A percentile compares a stretch with the other conserved stretches of the same genome.
Conservation (phyloP, 2,329 filamentous ascomycete species). For the Juglanconis sp. region DNA sequence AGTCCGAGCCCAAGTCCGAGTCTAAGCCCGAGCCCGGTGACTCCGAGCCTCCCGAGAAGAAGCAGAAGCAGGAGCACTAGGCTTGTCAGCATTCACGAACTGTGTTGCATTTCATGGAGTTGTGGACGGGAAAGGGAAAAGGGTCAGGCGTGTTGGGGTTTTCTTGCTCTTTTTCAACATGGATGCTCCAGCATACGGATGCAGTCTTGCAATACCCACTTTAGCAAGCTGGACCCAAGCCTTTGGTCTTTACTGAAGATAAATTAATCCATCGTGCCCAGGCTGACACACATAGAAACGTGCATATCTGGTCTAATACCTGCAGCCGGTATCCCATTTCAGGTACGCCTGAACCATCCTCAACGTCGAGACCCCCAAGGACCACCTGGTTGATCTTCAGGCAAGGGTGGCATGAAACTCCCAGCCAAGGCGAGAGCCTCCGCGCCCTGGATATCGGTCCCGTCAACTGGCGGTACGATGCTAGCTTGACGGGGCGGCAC, state of each 20-base stretch:
- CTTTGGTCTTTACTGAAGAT: background rate
- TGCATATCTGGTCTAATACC: background rate
- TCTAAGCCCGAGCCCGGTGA: slow-evolving; percentile 25
- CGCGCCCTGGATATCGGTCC: too few species aligned
- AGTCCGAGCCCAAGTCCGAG: slow-evolving; percentile 26
- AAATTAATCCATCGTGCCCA: background rate
- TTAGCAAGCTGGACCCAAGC: background rate
- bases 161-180: background rate
- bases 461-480: too few species aligned
- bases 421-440: too few species aligned
- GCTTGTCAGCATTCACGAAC: background rate
- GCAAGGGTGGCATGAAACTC: too few species aligned
- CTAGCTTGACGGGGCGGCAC: too few species aligned
- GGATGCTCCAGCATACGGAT: background rate
- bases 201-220: background rate
- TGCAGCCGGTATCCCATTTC: too few species aligned
- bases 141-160: background rate
- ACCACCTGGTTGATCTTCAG: background rate
- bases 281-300: background rate
- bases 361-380: too few species aligned
- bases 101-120: slow-evolving; percentile 12
- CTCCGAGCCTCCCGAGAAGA: slow-evolving; percentile 24
- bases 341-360: too few species aligned
- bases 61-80: slow-evolving; percentile 21
- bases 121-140: background rate